Evolutionary conservation across 129 eudicot species (phyloP).

Genomic region (Escallonia herrerae): DNA sequence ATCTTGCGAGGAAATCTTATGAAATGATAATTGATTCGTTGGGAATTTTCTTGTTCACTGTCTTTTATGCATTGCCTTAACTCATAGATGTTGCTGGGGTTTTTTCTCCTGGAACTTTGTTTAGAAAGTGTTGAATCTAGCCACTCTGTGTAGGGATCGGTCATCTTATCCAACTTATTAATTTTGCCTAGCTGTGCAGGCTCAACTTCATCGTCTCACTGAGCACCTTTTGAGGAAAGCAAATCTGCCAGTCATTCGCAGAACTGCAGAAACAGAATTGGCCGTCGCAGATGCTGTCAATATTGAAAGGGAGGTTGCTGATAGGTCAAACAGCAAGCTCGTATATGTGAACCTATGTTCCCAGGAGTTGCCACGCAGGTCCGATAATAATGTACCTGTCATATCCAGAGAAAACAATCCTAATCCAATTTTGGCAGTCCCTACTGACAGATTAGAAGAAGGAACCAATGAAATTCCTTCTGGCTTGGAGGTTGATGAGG

Average conservation of each 20-base stretch:
- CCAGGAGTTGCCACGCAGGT: slow-evolving; percentile 57
- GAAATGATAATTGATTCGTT: neutral
- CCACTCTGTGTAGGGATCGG: slow-evolving; percentile 1
- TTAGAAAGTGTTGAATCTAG: neutral
- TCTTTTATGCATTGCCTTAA: neutral
- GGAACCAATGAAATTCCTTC: slow-evolving; percentile 21
- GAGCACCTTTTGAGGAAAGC: slow-evolving; percentile 82
- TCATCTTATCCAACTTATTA: neutral
- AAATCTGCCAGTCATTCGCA: slow-evolving; percentile 47
- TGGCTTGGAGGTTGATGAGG: slow-evolving; percentile 52
- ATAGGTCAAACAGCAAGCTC: slow-evolving; percentile 76
- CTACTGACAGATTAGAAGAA: slow-evolving; percentile 24
- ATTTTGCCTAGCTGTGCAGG: slow-evolving; percentile 35
- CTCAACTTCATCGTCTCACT: slow-evolving; percentile 81
- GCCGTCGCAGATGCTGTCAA: slow-evolving; percentile 91
- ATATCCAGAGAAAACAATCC: slow-evolving; percentile 25
- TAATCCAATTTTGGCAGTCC: slow-evolving; percentile 21
- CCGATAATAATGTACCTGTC: slow-evolving; percentile 23
- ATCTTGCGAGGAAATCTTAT: neutral
- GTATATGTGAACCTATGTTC: slow-evolving; percentile 81
- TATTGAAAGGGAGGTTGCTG: slow-evolving; percentile 75
- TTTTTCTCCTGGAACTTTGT: neutral
- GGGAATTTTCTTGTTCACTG: neutral
- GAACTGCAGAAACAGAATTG: slow-evolving; percentile 79
- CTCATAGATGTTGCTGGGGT: too few species aligned